These are phyloP conservation scores for Penicillium palitans DNA, from an alignment of 2,329 filamentous ascomycete species.

Conservation along the genomic window DNA sequence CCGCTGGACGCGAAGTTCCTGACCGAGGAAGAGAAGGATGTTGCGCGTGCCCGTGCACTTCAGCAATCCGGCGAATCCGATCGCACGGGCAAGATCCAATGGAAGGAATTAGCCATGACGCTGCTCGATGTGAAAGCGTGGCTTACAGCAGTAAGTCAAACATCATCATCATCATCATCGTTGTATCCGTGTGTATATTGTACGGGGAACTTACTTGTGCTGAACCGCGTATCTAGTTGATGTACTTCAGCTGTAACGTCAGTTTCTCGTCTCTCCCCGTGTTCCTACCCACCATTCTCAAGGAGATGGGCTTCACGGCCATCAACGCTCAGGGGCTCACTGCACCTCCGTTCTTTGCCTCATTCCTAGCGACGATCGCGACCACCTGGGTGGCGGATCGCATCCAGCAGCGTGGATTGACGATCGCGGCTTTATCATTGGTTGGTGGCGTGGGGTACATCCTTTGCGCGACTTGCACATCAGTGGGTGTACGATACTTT, in stretches of 20 bases:
- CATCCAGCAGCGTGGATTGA: slow-evolving; percentile 62
- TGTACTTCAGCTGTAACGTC: slow-evolving; percentile 64
- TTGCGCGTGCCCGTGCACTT: slow-evolving; percentile 57
- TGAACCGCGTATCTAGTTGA: slow-evolving; percentile 36
- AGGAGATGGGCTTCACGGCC: slow-evolving; percentile 66
- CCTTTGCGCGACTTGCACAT: slow-evolving; percentile 60
- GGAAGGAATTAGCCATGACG: slow-evolving; percentile 49
- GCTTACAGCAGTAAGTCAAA: slow-evolving; percentile 45
- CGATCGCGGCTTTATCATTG: slow-evolving; percentile 58
- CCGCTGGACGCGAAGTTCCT: slow-evolving; percentile 57
- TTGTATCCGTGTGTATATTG: background rate
- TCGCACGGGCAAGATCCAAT: slow-evolving; percentile 45
- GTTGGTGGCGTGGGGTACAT: slow-evolving; percentile 65
- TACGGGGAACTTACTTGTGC: background rate
- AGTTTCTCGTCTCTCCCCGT: slow-evolving; percentile 66
- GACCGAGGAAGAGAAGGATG: slow-evolving; percentile 57
- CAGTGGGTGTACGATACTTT: slow-evolving; percentile 52
- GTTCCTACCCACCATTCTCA: slow-evolving; percentile 64
- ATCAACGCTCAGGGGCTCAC: slow-evolving; percentile 71
- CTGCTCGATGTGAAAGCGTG: slow-evolving; percentile 51
- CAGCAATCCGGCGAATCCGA: slow-evolving; percentile 54
- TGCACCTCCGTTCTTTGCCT: slow-evolving; percentile 68
- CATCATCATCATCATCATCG: background rate
- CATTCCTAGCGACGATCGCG: slow-evolving; percentile 62
- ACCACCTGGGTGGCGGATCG: slow-evolving; percentile 67